These are phyloP conservation scores for Eucalyptus paniculata DNA, from an alignment of 345 rosid species.

Conservation along the genomic window DNA sequence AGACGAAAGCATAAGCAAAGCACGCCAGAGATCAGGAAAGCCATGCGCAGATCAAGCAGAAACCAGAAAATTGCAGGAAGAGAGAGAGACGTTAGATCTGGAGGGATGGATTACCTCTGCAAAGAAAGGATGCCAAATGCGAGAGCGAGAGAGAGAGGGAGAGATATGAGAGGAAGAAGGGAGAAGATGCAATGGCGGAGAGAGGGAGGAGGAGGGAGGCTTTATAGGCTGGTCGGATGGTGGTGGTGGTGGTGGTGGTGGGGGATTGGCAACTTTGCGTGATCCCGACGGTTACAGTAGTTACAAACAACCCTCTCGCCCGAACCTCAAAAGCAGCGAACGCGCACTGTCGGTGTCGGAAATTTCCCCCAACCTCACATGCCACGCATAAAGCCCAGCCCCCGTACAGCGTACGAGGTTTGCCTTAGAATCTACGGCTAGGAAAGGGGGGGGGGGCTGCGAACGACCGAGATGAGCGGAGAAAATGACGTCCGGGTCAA, in stretches of 20 bases:
- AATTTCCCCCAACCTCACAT: not conserved
- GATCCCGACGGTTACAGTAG: not conserved
- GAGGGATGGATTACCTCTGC: not conserved
- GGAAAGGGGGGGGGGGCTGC: not conserved
- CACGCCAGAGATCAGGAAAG: not conserved
- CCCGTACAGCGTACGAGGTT: not conserved
- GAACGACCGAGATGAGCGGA: no score
- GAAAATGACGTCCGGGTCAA: no score
- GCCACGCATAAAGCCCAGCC: not conserved
- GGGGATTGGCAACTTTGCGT: not conserved
- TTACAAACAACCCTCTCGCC: not conserved
- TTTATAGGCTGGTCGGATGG: not conserved
- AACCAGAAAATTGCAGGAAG: not conserved
- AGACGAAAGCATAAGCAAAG: not conserved
- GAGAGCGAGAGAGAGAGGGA: not conserved
- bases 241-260: not conserved
- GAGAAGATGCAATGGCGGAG: not conserved
- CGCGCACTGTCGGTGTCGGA: not conserved
- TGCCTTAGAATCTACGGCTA: not conserved
- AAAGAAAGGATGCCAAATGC: not conserved
- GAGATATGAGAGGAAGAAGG: not conserved
- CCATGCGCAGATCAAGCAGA: not conserved
- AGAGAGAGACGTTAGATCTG: not conserved
- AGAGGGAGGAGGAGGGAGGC: not conserved
- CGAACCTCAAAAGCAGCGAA: not conserved